Evolutionary conservation across 371 early-diverging fungal species (phyloP), one percentile per base, ranked within the genome.

Genomic region (Zopfochytrium polystomum): DNA sequence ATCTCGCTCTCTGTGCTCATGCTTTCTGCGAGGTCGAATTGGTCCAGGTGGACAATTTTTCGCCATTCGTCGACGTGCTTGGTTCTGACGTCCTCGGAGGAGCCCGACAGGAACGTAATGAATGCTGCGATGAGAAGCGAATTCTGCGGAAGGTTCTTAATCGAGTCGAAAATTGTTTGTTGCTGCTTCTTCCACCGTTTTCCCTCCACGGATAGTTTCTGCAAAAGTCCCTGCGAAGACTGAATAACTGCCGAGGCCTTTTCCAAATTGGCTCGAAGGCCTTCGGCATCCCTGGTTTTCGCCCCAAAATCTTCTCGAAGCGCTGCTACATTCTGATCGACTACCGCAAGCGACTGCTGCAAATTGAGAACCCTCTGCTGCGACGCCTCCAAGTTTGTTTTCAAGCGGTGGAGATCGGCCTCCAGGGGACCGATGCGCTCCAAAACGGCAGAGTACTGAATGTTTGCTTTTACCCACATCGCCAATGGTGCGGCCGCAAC

Each of bases 401-500:
- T 72, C 26, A 80, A 54, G 9, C 66, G 31, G 2, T 35, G 46
- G 11, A 83, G 56, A 42, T 80, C 75, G 3, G 62, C 33, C 54
- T 80, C 77, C 30, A 83, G 57, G 2, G 84, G 84, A 1, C 58
- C 72, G 20, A 80, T 74, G 52, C 70, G 70, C 54, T 80, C 80
- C 31, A 83, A 50, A 3, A 83, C 80, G 1, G 44, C 43, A 0
- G 79, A 70, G 56, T 83, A 83, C 52, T 75, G 76, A 11, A 80
- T 30, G 55, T 78, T 80, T 33, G 84, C 84, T 55, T 77, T 78
- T 25, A 80, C 81, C 84, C 84, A 83, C 57, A 69, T 61, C 0
- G 82, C 82, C 30, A 83, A 65, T 29, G 84, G 82, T 2, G 80
- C 82, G 0, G 82, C 82, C 0, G 84, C 84, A 3, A 78, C 71